phyloP scores from a whole-genome alignment of 768 basidiomycete species.

The Goffeauzyma gilvescens region DNA sequence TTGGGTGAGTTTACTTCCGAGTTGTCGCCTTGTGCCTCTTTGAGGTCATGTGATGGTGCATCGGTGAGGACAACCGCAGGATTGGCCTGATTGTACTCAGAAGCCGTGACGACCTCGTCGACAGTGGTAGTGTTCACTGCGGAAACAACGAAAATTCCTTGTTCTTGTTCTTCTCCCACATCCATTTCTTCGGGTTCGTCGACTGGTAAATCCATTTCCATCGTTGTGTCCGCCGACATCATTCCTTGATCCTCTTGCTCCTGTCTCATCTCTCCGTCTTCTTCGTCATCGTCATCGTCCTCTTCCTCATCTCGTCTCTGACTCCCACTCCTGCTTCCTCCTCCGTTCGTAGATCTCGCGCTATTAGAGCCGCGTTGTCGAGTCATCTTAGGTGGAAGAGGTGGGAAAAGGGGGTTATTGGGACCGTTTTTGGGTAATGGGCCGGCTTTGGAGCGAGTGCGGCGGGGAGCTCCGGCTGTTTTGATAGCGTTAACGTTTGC shows the following conservation, averaged over 20 bases:
- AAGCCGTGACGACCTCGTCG: constrained; percentile 41
- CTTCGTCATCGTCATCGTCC: background rate
- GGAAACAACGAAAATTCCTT: constrained; percentile 34
- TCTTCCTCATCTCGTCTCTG: constrained; percentile 1
- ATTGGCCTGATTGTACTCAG: no score
- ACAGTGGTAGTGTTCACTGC: constrained; percentile 45
- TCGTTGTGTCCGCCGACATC: constrained; percentile 43
- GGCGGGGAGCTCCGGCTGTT: no score
- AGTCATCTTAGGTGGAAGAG: constrained; percentile 32
- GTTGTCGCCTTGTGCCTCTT: constrained; percentile 34
- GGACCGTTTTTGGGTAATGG: constrained; percentile 43
- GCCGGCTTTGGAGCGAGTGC: constrained; percentile 35
- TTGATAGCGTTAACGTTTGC: no score
- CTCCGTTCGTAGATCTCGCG: constrained; percentile 49
- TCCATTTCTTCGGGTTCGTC: constrained; percentile 39
- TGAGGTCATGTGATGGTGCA: no score
- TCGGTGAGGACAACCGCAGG: no score
- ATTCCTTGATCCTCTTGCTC: constrained; percentile 42
- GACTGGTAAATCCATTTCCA: constrained; percentile 19
- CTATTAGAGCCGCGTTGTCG: constrained; percentile 32
- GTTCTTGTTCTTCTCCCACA: no score
- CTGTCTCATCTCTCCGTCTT: constrained; percentile 40
- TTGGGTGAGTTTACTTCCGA: constrained; percentile 32
- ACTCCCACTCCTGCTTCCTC: constrained; percentile 28
- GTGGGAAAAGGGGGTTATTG: constrained; percentile 34